A percentile compares a stretch with the other conserved stretches of the same genome.
Evolutionary conservation across 2,329 filamentous ascomycete genomes (phyloP).

Genomic region (Knufia petricola): DNA sequence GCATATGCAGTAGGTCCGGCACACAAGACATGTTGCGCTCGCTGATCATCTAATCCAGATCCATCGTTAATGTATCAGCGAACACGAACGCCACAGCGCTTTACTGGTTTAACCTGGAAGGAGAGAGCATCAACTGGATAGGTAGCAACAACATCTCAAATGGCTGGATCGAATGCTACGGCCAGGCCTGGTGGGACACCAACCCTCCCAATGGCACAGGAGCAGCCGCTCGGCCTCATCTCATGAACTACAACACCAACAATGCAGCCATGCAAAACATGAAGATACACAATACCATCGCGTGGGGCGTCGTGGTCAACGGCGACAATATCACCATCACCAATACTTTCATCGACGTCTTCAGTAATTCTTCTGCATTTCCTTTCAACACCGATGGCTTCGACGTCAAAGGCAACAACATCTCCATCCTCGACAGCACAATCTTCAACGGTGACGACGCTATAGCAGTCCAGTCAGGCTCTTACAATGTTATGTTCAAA

Average conservation of each 20-base stretch:
- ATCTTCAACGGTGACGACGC: conserved; percentile 38
- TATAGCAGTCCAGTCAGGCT: conserved; percentile 32
- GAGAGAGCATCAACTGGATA: conserved; percentile 27
- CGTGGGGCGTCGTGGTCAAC: conserved; percentile 33
- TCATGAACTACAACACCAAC: conserved; percentile 32
- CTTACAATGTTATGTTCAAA: conserved; percentile 32
- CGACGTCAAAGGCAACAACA: conserved; percentile 25
- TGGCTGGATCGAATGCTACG: conserved; percentile 40
- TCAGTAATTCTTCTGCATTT: conserved; percentile 29
- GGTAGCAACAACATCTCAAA: conserved; percentile 29
- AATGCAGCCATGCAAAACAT: conserved; percentile 31
- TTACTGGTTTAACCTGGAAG: conserved; percentile 33
- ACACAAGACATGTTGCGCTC: too few relatives aligned
- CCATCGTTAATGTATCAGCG: conserved; percentile 22
- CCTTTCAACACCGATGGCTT: conserved; percentile 36
- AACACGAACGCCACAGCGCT: conserved; percentile 24
- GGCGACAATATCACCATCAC: conserved; percentile 34
- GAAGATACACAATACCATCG: conserved; percentile 37
- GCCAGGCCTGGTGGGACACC: conserved; percentile 39
- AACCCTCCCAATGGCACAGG: conserved; percentile 34
- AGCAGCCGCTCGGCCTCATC: conserved; percentile 31
- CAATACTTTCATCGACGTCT: conserved; percentile 34
- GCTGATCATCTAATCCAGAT: neutral
- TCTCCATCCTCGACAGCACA: conserved; percentile 26
- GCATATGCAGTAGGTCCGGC: conserved; percentile 27